Evolutionary conservation across 192 early-diverging fungal genomes (phyloP).

Genomic region (Podochytrium sp.): DNA sequence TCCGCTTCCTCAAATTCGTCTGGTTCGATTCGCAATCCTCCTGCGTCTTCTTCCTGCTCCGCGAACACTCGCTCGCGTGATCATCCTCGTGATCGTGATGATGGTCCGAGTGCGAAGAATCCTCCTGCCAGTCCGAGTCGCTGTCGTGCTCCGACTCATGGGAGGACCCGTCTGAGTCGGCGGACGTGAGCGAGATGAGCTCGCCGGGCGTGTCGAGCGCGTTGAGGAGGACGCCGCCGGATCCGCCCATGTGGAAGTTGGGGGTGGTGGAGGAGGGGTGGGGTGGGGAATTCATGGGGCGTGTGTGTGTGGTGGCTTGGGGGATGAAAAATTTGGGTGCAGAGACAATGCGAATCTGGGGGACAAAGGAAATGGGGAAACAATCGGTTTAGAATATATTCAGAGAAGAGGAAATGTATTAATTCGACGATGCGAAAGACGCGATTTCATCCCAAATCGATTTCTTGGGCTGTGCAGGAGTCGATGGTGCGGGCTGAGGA

Average conservation of each 20-base stretch:
- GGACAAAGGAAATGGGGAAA: too few species aligned
- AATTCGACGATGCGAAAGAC: too few species aligned
- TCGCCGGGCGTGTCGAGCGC: not conserved
- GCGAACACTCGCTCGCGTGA: not conserved
- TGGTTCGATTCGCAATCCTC: constrained; percentile 23
- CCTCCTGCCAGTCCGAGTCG: constrained; percentile 6
- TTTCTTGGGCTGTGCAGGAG: too few species aligned
- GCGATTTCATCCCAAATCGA: too few species aligned
- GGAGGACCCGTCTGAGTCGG: not conserved
- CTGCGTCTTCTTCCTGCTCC: not conserved
- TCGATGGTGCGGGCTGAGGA: too few species aligned
- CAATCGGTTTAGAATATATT: too few species aligned
- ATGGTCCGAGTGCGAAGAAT: constrained; percentile 10
- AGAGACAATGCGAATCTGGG: too few species aligned
- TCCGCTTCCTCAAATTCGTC: constrained; percentile 62
- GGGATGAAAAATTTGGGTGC: too few species aligned
- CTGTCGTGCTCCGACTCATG: not conserved
- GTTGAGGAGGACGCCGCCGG: constrained; percentile 21
- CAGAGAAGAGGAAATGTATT: too few species aligned
- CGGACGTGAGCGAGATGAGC: not conserved
- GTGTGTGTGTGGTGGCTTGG: too few species aligned
- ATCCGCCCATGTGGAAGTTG: constrained; percentile 24
- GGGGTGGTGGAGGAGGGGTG: not conserved
- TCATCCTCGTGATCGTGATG: constrained; percentile 4
- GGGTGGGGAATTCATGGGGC: not conserved